A percentile compares a stretch with the other conserved stretches of the same genome.
Evolutionary conservation across 2,329 filamentous ascomycete species (phyloP).

Genomic region (Fusarium succisae): DNA sequence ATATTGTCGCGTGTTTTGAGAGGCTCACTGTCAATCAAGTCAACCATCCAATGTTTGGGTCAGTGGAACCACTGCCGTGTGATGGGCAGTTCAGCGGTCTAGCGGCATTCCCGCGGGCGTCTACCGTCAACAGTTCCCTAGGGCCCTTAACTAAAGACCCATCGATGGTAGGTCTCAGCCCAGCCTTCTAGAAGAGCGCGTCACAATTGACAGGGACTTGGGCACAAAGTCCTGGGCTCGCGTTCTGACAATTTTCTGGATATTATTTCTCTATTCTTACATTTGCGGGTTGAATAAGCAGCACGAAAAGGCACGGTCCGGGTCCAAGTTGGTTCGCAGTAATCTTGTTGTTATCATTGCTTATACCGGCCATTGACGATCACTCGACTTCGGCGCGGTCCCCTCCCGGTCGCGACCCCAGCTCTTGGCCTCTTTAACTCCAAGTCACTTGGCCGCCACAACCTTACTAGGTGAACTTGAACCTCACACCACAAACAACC

Average conservation of each 20-base stretch:
- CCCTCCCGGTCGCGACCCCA: slow-evolving; percentile 32
- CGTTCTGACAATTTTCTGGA: slow-evolving; percentile 4
- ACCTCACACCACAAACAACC: slow-evolving; percentile 32
- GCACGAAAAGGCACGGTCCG: neutral
- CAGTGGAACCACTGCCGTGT: neutral
- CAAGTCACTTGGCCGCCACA: slow-evolving; percentile 18
- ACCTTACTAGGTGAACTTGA: slow-evolving; percentile 24
- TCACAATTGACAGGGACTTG: slow-evolving; percentile 16
- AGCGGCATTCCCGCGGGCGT: neutral
- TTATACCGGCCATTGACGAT: neutral
- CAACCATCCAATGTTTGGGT: neutral
- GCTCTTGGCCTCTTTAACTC: slow-evolving; percentile 24
- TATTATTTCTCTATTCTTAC: neutral
- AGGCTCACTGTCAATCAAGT: neutral
- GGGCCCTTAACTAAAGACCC: neutral
- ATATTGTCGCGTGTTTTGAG: neutral
- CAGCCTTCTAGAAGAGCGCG: slow-evolving; percentile 31
- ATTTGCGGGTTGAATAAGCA: neutral
- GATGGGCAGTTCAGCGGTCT: slow-evolving; percentile 25
- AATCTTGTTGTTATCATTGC: neutral
- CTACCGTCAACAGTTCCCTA: neutral
- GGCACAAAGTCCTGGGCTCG: neutral
- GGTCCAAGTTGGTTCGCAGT: neutral
- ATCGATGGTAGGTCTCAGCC: slow-evolving; percentile 9
- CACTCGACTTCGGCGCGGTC: slow-evolving; percentile 7